Conservation (phyloP, 345 rosid genomes). For the Passiflora organensis region DNA sequence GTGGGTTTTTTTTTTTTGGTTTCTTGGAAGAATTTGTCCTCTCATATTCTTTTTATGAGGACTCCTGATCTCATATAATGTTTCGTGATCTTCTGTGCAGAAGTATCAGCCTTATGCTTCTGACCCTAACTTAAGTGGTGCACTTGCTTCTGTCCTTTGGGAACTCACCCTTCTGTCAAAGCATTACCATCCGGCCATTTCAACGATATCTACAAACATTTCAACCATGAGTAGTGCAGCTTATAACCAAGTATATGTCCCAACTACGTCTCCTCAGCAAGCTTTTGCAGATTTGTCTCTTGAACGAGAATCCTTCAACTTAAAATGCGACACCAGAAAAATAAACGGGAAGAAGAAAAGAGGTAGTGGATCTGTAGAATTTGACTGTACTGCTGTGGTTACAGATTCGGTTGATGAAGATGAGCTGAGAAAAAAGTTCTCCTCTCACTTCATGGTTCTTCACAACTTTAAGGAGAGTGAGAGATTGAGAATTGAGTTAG, state of each 20-base stretch:
- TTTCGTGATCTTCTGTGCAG: slow-evolving; percentile 31
- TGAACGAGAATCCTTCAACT: slow-evolving; percentile 49
- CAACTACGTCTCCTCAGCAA: slow-evolving; percentile 58
- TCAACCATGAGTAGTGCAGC: slow-evolving; percentile 45
- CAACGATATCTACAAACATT: slow-evolving; percentile 51
- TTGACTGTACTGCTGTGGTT: background rate
- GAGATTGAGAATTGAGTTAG: slow-evolving; percentile 44
- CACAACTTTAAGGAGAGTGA: slow-evolving; percentile 42
- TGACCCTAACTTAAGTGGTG: slow-evolving; percentile 90
- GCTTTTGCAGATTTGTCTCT: slow-evolving; percentile 62
- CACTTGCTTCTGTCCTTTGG: slow-evolving; percentile 92
- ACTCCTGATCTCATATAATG: background rate
- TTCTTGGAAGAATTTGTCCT: too few relatives aligned
- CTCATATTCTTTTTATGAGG: too few relatives aligned
- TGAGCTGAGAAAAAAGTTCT: slow-evolving; percentile 46
- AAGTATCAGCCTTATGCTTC: slow-evolving; percentile 74
- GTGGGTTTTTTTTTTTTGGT: too few relatives aligned
- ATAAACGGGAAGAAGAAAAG: slow-evolving; percentile 53
- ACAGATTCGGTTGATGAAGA: slow-evolving; percentile 32
- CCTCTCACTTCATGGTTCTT: slow-evolving; percentile 48
- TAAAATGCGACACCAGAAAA: slow-evolving; percentile 27
- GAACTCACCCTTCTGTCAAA: slow-evolving; percentile 72
- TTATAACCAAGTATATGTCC: slow-evolving; percentile 52
- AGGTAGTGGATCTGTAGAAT: slow-evolving; percentile 19
- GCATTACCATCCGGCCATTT: slow-evolving; percentile 76